Conservation (phyloP, 768 basidiomycete species). For the Russula virescens region DNA sequence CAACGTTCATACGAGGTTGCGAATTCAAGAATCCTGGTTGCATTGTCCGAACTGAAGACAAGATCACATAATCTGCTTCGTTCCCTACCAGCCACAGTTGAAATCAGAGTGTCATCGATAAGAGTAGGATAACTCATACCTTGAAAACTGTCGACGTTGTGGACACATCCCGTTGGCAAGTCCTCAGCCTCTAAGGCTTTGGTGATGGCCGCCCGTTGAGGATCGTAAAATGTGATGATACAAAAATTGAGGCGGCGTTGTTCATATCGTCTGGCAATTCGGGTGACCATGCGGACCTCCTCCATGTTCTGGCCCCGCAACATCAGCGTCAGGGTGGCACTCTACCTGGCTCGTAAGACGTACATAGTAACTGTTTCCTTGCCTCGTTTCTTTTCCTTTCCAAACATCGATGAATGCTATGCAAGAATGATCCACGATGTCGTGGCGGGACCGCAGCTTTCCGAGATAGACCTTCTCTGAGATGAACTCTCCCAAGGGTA, state of each 20-base stretch:
- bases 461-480: conserved; percentile 40
- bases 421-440: conserved; percentile 32
- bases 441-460: conserved; percentile 37
- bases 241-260: conserved; percentile 32
- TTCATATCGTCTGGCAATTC: conserved; percentile 10
- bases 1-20: conserved; percentile 42
- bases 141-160: conserved; percentile 17
- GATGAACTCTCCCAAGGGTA: conserved; percentile 44
- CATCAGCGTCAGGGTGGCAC: neutral
- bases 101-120: neutral
- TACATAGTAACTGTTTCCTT: conserved; percentile 27
- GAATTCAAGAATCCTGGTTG: conserved; percentile 43
- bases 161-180: conserved; percentile 30
- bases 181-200: conserved; percentile 31
- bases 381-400: conserved; percentile 35
- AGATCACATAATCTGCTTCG: conserved; percentile 44
- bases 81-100: conserved; percentile 36
- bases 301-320: conserved; percentile 2
- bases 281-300: conserved; percentile 8
- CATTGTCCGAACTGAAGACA: conserved; percentile 46
- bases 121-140: neutral
- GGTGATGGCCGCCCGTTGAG: conserved; percentile 43
- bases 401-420: conserved; percentile 42
- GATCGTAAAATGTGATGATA: conserved; percentile 51
- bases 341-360: neutral